Evolutionary conservation across 345 rosid genomes (phyloP), one percentile per base, ranked within the genome.

Genomic region (Brassica rapa): DNA sequence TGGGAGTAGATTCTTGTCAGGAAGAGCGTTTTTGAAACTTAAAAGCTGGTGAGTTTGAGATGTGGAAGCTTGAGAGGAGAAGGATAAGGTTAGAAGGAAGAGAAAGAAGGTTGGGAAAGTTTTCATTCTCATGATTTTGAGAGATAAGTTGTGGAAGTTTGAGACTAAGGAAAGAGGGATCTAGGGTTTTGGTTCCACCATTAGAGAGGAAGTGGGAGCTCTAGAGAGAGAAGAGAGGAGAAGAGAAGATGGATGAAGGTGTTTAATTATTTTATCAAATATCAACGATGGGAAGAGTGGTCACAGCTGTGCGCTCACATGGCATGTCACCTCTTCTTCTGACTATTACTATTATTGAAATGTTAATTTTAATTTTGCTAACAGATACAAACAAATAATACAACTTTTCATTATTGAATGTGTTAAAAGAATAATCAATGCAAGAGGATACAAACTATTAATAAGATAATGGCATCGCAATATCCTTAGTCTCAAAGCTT

Each of bases 271-370:
- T 88, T 85, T 88, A 27, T 27, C 30, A 27, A 4, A 27, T 85
- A 87, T 86, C 87, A 80, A 82, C 68, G 60, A 86, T 70, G 86
- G 55, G 72, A 56, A 70, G 83, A 87, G 87, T 82, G 88, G 89
- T 77, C 87, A 87, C 92, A 86, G 95, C 97, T 91, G 97, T 86
- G 87, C 76, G 78, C 80, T 89, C 92, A 89, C 97, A 91, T 89
- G 97, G 90, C 97, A 87, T 89, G 93, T 89, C 88, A 88, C 81
- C 76, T 66, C 83, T 77, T 79, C 72, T 66, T 71, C 79, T 75
- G 66, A 57, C 21, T 15, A 16, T 78, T 57, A 62, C 62, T 71
- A 77, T 53, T 53, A 53, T 53, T n/a, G 15, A 68, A 53, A 12
- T 21, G 23, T 62, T 61, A 24, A 49, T 32, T 67, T 56, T 62